These are phyloP conservation scores for Theobroma grandiflorum DNA, from an alignment of 441 rosid genomes.

Conservation along the genomic window DNA sequence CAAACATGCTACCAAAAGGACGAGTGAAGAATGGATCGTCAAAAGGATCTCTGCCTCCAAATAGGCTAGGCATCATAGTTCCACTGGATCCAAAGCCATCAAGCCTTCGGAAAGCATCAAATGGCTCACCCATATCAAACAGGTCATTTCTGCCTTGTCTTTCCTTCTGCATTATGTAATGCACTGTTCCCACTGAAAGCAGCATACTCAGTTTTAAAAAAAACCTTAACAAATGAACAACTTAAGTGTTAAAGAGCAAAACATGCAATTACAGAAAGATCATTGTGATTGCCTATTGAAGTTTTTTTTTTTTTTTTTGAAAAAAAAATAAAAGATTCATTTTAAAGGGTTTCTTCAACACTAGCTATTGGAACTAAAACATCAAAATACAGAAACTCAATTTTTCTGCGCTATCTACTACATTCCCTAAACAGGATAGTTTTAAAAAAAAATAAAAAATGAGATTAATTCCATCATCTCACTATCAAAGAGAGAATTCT, in stretches of 20 bases:
- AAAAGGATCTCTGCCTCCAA: conserved; percentile 77
- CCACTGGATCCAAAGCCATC: conserved; percentile 45
- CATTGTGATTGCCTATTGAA: not conserved
- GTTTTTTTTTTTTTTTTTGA: not conserved
- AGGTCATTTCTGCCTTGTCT: conserved; percentile 48
- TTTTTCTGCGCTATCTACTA: too few relatives aligned
- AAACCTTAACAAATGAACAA: not conserved
- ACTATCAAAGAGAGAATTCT: too few relatives aligned
- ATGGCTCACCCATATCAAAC: conserved; percentile 47
- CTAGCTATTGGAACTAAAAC: not conserved
- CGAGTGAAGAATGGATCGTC: conserved; percentile 74
- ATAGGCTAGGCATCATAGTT: conserved; percentile 51
- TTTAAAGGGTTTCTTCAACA: not conserved
- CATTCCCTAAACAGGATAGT: too few relatives aligned
- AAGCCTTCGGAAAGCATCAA: conserved; percentile 41
- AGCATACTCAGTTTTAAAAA: not conserved
- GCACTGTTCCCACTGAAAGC: not conserved
- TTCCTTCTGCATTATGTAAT: conserved; percentile 55
- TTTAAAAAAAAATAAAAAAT: too few relatives aligned
- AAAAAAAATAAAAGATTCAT: too few relatives aligned
- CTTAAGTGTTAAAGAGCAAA: not conserved
- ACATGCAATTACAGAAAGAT: not conserved
- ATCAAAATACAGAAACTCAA: too few relatives aligned
- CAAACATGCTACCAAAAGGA: conserved; percentile 56
- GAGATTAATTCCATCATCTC: too few relatives aligned